phyloP scores from a whole-genome alignment of 116 monocot genomes.

The Papilionanthe hybrid region DNA sequence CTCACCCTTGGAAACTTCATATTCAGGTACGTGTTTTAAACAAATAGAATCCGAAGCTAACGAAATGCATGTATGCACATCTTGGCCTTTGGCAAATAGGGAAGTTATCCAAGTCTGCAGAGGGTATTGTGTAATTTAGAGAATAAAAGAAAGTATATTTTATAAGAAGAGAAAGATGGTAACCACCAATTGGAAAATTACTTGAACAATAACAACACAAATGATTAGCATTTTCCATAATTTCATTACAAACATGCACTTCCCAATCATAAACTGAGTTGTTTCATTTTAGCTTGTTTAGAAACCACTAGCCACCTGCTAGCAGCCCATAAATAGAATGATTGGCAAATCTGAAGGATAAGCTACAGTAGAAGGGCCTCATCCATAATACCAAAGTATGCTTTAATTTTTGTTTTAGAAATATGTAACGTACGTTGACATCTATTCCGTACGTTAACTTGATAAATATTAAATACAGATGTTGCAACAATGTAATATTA shows the following conservation, averaged over 20 bases:
- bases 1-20: slow-evolving; percentile 48
- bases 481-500: background rate
- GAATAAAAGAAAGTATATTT: background rate
- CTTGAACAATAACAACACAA: background rate
- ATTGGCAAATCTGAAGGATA: background rate
- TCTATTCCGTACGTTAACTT: no score
- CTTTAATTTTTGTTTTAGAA: background rate
- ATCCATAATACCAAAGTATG: background rate
- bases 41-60: slow-evolving; percentile 54
- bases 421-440: background rate
- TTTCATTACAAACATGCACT: background rate
- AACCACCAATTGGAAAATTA: background rate
- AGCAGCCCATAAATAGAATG: background rate
- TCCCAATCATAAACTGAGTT: background rate
- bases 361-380: background rate
- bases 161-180: background rate
- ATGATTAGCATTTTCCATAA: background rate
- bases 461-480: background rate
- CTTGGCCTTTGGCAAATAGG: slow-evolving; percentile 55
- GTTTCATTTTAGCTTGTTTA: background rate
- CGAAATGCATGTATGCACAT: slow-evolving; percentile 44
- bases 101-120: slow-evolving; percentile 69
- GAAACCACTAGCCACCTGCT: no score
- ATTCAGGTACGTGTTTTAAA: slow-evolving; percentile 47
- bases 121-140: slow-evolving; percentile 8